Percentiles rank a stretch among this genome's conserved stretches.
These are phyloP conservation scores for Lasiosphaeria ovina DNA, from an alignment of 495 filamentous ascomycete genomes.

Conservation along the genomic window DNA sequence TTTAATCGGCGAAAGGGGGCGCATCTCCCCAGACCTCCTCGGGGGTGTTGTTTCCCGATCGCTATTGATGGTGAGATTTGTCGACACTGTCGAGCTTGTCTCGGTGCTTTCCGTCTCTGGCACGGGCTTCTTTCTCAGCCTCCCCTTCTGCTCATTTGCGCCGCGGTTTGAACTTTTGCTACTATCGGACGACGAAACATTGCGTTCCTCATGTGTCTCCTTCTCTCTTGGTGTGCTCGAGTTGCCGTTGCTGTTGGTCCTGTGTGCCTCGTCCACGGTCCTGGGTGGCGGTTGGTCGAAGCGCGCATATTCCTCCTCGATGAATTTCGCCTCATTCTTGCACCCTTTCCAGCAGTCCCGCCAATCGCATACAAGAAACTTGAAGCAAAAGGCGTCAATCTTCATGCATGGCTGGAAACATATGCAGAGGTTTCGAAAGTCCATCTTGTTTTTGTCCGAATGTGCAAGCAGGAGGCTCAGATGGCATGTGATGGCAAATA, in stretches of 20 bases:
- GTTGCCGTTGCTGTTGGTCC: conserved; percentile 5
- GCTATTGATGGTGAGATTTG: conserved; percentile 42
- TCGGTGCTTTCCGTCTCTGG: conserved; percentile 30
- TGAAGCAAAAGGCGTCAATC: conserved; percentile 86
- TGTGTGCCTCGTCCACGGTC: conserved; percentile 18
- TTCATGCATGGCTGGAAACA: conserved; percentile 95
- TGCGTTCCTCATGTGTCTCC: conserved; percentile 52
- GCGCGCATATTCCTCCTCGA: conserved; percentile 67
- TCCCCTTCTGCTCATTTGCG: conserved; percentile 17
- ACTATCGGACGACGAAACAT: conserved; percentile 65
- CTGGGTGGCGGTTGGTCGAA: conserved; percentile 53
- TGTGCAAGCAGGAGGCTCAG: conserved; percentile 82
- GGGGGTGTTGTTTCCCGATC: conserved; percentile 37
- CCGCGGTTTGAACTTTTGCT: conserved; percentile 28
- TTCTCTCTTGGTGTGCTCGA: no score
- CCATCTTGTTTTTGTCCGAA: conserved; percentile 90
- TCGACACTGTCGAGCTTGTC: conserved; percentile 37
- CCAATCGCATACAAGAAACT: conserved; percentile 89
- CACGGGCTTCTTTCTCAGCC: conserved; percentile 39
- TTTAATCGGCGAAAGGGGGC: conserved; percentile 65
- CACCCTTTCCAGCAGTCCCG: conserved; percentile 93
- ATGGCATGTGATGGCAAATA: conserved; percentile 93
- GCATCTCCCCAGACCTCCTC: conserved; percentile 39
- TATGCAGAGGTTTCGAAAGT: conserved; percentile 85
- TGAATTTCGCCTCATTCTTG: conserved; percentile 79